These are phyloP conservation scores for Cladosporium oxysporum DNA, from an alignment of 2,329 filamentous ascomycete genomes.

Conservation along the genomic window DNA sequence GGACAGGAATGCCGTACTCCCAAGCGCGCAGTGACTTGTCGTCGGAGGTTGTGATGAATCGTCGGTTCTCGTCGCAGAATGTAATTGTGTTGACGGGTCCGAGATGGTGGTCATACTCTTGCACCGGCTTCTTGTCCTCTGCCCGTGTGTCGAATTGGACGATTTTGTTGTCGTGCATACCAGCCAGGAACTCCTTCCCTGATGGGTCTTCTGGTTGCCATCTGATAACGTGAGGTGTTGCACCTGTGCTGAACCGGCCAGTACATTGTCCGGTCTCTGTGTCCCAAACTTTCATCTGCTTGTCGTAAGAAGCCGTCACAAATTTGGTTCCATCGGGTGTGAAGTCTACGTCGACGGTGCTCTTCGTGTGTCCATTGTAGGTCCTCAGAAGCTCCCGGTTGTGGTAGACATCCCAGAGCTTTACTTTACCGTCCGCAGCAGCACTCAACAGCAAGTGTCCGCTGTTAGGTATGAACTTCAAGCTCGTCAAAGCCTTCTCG, in stretches of 20 bases:
- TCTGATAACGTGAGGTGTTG: constrained; percentile 90
- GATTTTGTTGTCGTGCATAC: constrained; percentile 99
- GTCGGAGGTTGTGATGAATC: constrained; percentile 97
- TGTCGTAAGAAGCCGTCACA: constrained; percentile 88
- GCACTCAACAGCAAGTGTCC: constrained; percentile 87
- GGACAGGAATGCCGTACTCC: constrained; percentile 98
- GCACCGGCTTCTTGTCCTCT: constrained; percentile 64
- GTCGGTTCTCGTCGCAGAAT: constrained; percentile 89
- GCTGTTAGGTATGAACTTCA: constrained; percentile 85
- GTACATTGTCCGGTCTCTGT: constrained; percentile 91
- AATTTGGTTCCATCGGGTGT: constrained; percentile 80
- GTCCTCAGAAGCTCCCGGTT: constrained; percentile 83
- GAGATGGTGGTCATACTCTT: constrained; percentile 97
- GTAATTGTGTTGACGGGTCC: constrained; percentile 98
- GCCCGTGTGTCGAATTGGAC: constrained; percentile 87
- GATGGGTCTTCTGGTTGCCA: constrained; percentile 82
- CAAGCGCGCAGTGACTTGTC: constrained; percentile 94
- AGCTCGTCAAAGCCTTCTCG: constrained; percentile 79
- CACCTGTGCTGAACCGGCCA: constrained; percentile 86
- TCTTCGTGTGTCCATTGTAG: constrained; percentile 88
- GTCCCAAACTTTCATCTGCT: constrained; percentile 96
- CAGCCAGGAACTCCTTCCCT: constrained; percentile 87
- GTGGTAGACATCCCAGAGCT: constrained; percentile 94
- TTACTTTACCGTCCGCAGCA: constrained; percentile 87
- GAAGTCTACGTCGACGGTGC: constrained; percentile 87